Conservation (phyloP, 345 rosid species). For the Euphorbia lathyris region DNA sequence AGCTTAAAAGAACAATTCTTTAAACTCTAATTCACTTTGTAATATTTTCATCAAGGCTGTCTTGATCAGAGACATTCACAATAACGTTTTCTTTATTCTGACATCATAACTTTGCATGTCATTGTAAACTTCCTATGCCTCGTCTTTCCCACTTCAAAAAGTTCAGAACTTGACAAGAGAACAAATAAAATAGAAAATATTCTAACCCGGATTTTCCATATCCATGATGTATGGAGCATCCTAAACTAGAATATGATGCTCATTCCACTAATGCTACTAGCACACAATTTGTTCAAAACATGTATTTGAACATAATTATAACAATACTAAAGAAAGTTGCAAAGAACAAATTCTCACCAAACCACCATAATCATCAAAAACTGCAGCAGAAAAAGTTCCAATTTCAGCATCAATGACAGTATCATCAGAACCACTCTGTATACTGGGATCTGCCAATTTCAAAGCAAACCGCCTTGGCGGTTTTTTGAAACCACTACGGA, state of each 20-base stretch:
- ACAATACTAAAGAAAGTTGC: neutral
- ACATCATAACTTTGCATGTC: neutral
- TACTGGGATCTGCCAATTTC: constrained; percentile 67
- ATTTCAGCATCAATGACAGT: constrained; percentile 69
- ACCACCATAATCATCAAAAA: constrained; percentile 97
- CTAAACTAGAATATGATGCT: neutral
- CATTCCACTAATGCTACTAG: neutral
- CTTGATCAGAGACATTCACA: neutral
- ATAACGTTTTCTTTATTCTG: neutral
- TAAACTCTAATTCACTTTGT: neutral
- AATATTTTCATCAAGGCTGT: neutral
- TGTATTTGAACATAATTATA: neutral
- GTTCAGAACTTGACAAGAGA: neutral
- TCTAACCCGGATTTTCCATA: neutral
- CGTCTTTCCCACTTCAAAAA: neutral
- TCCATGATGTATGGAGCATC: neutral
- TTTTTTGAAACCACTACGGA: constrained; percentile 72
- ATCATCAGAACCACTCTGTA: constrained; percentile 64
- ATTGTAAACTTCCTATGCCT: neutral
- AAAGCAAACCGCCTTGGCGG: constrained; percentile 95
- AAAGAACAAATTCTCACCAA: constrained; percentile 55
- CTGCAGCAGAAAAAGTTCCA: constrained; percentile 76
- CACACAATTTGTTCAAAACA: neutral
- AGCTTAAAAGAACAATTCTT: neutral
- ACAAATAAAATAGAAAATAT: neutral